Evolutionary conservation across 495 filamentous ascomycete genomes (phyloP).

Genomic region (Penicillium ucsense): DNA sequence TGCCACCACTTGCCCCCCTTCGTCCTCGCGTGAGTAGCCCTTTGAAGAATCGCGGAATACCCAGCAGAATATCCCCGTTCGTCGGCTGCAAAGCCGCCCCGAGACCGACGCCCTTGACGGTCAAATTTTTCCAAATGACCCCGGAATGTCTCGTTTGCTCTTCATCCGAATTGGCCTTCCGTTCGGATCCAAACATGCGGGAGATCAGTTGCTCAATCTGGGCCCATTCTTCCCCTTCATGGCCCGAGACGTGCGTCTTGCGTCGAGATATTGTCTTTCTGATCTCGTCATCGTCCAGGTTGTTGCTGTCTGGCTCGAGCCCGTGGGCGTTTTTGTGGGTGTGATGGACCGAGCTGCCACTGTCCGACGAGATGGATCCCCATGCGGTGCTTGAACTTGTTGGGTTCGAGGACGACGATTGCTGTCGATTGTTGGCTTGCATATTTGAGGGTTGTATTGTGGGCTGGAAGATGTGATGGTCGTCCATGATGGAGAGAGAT

Average conservation of each 20-base stretch:
- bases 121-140: conserved; percentile 51
- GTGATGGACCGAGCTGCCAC: conserved; percentile 3
- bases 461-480: no score
- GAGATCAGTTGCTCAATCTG: conserved; percentile 53
- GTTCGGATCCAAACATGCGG: conserved; percentile 52
- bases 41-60: conserved; percentile 42
- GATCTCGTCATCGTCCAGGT: conserved; percentile 40
- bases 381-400: conserved; percentile 1
- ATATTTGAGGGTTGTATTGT: background rate
- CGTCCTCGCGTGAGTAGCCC: conserved; percentile 32
- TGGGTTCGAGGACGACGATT: background rate
- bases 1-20: conserved; percentile 33
- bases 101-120: conserved; percentile 56
- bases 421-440: background rate
- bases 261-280: conserved; percentile 41
- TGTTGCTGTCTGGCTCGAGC: background rate
- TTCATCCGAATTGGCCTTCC: conserved; percentile 54
- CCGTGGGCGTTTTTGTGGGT: background rate
- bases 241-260: conserved; percentile 28
- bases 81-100: conserved; percentile 59
- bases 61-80: conserved; percentile 54
- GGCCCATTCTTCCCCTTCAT: conserved; percentile 41
- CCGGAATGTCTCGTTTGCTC: conserved; percentile 51
- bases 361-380: background rate
- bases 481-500: no score